Evolutionary conservation across 768 basidiomycete species (phyloP).

Genomic region (Pleurotus platypus): DNA sequence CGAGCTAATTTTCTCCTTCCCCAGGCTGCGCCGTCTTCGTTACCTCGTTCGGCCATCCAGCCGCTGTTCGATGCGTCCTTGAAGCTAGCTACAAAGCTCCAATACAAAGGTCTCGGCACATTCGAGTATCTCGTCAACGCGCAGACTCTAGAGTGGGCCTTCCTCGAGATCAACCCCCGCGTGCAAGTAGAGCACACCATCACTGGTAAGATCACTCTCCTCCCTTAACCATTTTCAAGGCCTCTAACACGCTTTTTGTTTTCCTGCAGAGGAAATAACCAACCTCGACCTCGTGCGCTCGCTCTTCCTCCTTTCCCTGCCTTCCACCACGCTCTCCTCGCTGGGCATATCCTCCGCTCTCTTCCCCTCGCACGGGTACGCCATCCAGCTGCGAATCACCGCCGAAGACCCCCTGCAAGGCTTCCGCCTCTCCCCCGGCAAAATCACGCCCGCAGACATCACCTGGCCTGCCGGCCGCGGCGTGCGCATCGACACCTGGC

Average conservation of each 20-base stretch:
- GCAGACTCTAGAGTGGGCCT: conserved; percentile 74
- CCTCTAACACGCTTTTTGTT: background rate
- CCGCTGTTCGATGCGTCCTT: conserved; percentile 72
- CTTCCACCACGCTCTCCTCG: conserved; percentile 66
- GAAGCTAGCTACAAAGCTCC: conserved; percentile 71
- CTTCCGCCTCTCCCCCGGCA: conserved; percentile 85
- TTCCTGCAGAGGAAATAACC: conserved; percentile 72
- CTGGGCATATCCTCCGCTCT: conserved; percentile 68
- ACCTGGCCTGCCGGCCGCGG: conserved; percentile 78
- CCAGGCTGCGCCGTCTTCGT: conserved; percentile 68
- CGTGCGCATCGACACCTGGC: conserved; percentile 82
- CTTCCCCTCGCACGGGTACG: conserved; percentile 67
- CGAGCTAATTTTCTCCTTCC: background rate
- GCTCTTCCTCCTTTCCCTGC: conserved; percentile 79
- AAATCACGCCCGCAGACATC: conserved; percentile 71
- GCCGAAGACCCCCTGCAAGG: conserved; percentile 77
- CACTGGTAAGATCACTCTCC: conserved; percentile 50
- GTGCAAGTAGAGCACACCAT: conserved; percentile 94
- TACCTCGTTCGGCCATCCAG: conserved; percentile 64
- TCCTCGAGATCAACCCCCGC: conserved; percentile 89
- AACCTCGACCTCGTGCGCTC: conserved; percentile 87
- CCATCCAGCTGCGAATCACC: conserved; percentile 86
- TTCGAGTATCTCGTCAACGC: conserved; percentile 83
- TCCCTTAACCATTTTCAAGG: background rate
- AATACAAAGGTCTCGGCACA: conserved; percentile 84